Evolutionary conservation across 345 rosid genomes (phyloP).

Genomic region (Eucalyptus sp.): DNA sequence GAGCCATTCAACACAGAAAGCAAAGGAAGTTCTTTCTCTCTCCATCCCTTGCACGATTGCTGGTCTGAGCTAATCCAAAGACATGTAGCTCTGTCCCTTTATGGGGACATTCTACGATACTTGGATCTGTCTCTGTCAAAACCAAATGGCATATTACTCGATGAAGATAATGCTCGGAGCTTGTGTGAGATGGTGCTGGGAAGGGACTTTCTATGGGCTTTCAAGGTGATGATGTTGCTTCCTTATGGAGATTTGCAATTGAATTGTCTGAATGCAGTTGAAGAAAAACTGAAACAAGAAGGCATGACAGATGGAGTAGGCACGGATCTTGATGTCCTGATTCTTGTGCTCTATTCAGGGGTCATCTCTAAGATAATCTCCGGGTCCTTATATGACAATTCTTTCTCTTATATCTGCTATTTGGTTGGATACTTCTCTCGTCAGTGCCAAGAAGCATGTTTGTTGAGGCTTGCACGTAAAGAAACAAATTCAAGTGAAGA

Average conservation of each 20-base stretch:
- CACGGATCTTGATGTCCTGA: slow-evolving; percentile 43
- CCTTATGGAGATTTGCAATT: slow-evolving; percentile 53
- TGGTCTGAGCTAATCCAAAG: slow-evolving; percentile 60
- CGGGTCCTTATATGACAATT: slow-evolving; percentile 23
- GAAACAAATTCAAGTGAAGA: slow-evolving; percentile 3
- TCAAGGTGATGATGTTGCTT: slow-evolving; percentile 54
- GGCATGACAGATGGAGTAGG: slow-evolving; percentile 30
- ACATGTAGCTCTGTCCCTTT: slow-evolving; percentile 12
- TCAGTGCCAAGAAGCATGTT: slow-evolving; percentile 47
- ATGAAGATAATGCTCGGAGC: slow-evolving; percentile 45
- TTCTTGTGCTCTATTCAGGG: slow-evolving; percentile 55
- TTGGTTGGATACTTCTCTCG: slow-evolving; percentile 57
- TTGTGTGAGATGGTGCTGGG: slow-evolving; percentile 18
- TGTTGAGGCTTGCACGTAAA: slow-evolving; percentile 2
- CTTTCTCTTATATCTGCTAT: slow-evolving; percentile 64
- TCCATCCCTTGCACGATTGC: slow-evolving; percentile 75
- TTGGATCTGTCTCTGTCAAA: slow-evolving; percentile 56
- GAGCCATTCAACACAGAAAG: slow-evolving; percentile 39
- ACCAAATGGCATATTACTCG: slow-evolving; percentile 34
- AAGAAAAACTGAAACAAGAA: slow-evolving; percentile 52
- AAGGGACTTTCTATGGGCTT: slow-evolving; percentile 31
- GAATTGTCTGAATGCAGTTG: slow-evolving; percentile 39
- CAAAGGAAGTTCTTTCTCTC: slow-evolving; percentile 3
- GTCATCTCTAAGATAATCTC: slow-evolving; percentile 34
- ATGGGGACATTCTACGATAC: slow-evolving; percentile 31